Base-by-base conservation (phyloP, 169 alveolate genomes). In the Plasmodium berghei region DNA sequence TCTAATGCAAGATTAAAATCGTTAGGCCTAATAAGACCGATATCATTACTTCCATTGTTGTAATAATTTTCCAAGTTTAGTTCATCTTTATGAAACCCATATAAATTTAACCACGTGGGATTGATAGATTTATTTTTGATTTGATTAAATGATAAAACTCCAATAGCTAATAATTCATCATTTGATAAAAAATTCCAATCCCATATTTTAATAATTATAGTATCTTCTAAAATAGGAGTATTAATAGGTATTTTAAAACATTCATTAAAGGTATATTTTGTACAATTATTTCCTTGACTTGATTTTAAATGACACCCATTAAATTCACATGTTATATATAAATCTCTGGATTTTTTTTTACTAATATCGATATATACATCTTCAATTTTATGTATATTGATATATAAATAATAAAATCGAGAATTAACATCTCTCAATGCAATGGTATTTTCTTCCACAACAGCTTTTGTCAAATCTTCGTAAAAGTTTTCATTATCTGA, bases 101-200 rank as follows among this genome's bases (percentile, higher is more conserved):
- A 96, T 74, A 96, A 95, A 94, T 96, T 96, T 83, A 94, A 95
- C 98, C 98, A 96, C 42, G 97, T 93, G 9, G 95, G 95, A 20
- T 89, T 90, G 55, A 92, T 92, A 9, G 93, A 77, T 20, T 92
- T 64, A 48, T 94, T 87, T 49, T 97, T 77, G 45, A 95, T 91
- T 61, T 91, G 89, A 18, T 95, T 93, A 71, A 94, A 87, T 16
- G 96, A 95, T 58, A 92, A 88, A 16, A 85, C 95, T n/a, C 96
- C 96, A 75, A 92, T 91, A 6, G 96, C 96, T 42, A 94, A 63
- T 28, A 94, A 42, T 56, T 73, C 85, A 48, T 90, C 93, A 28
- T 66, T 59, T 22, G 88, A 24, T 58, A 88, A 58, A 46, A 73
- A 75, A 63, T 87, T 80, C 66, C 77, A 67, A 90, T 95, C 97